These are phyloP conservation scores for Aspergillus ellipticus DNA, from an alignment of 495 filamentous ascomycete species.

Conservation along the genomic window DNA sequence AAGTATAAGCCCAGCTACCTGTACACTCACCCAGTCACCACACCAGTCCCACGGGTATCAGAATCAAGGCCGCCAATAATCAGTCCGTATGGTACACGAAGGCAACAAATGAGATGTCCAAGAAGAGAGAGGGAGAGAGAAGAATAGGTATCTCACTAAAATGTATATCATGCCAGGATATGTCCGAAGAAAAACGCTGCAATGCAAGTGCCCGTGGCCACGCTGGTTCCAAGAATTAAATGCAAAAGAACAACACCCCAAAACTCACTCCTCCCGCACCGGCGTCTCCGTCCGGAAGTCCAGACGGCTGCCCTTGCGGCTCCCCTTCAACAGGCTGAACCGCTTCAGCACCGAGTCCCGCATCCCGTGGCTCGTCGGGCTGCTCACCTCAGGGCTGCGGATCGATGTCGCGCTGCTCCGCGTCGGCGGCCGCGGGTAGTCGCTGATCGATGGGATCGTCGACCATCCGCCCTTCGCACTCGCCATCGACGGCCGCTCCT, in stretches of 20 bases:
- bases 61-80: too few relatives aligned
- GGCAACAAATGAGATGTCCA: too few relatives aligned
- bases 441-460: constrained; percentile 35
- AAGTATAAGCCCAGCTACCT: too few relatives aligned
- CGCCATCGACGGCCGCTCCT: constrained; percentile 20
- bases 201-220: constrained; percentile 9
- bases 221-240: constrained; percentile 6
- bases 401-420: constrained; percentile 24
- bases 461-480: constrained; percentile 36
- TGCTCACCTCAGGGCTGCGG: constrained; percentile 18
- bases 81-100: too few relatives aligned
- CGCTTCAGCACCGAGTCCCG: constrained; percentile 47
- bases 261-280: constrained; percentile 36
- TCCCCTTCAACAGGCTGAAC: constrained; percentile 44
- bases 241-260: constrained; percentile 28
- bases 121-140: background rate
- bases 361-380: constrained; percentile 15
- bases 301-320: constrained; percentile 42
- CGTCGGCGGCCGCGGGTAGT: constrained; percentile 37
- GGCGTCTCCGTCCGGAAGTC: constrained; percentile 34
- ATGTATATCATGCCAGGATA: background rate
- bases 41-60: too few relatives aligned
- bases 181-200: constrained; percentile 14
- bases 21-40: too few relatives aligned
- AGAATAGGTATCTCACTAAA: constrained; percentile 4